A percentile compares a stretch with the other conserved stretches of the same genome.
phyloP scores from a whole-genome alignment of 2,329 filamentous ascomycete species.

The Ceratocystis cubensis region DNA sequence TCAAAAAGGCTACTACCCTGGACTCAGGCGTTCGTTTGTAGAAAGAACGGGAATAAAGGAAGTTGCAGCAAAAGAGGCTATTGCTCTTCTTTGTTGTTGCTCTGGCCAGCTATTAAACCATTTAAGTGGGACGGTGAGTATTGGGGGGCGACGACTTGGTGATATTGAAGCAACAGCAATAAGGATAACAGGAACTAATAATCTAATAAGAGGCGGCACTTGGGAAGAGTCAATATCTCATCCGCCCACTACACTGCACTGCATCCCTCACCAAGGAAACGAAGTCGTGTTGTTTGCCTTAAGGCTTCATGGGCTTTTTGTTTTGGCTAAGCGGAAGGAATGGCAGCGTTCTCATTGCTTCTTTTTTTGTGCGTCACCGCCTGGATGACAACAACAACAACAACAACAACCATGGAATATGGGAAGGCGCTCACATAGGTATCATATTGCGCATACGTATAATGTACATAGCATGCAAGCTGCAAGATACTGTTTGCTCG shows the following conservation, averaged over 20 bases:
- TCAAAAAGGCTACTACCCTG: not conserved
- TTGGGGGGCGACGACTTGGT: not conserved
- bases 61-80: not conserved
- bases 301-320: not conserved
- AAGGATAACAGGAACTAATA: not conserved
- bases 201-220: not conserved
- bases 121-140: not conserved
- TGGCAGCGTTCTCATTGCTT: not conserved
- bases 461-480: too few species aligned
- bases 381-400: not conserved
- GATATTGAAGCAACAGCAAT: not conserved
- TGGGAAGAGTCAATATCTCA: not conserved
- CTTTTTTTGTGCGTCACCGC: constrained; percentile 1
- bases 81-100: constrained; percentile 5
- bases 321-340: constrained; percentile 6
- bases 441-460: not conserved
- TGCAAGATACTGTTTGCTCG: too few species aligned
- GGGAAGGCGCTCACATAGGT: not conserved
- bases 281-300: not conserved
- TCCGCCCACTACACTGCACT: not conserved
- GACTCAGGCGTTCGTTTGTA: not conserved
- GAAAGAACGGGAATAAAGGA: not conserved
- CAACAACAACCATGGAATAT: not conserved
- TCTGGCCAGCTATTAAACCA: not conserved
- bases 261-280: constrained; percentile 9